Evolutionary conservation across 2,329 filamentous ascomycete species (phyloP).

Genomic region (Pseudonectria buxi): DNA sequence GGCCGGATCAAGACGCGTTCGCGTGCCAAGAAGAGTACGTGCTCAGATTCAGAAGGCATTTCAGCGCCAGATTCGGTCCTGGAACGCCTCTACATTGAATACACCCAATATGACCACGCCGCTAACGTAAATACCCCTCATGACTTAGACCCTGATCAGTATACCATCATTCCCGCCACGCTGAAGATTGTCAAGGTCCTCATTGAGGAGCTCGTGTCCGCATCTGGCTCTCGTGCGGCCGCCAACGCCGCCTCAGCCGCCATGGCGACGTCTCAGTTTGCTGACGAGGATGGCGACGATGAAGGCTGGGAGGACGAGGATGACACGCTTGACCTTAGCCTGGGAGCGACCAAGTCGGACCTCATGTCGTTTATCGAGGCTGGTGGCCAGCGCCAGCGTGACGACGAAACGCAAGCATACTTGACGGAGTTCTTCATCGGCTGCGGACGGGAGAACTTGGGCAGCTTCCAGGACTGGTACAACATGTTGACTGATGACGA

Average conservation of each 20-base stretch:
- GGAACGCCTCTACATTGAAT: slow-evolving; percentile 15
- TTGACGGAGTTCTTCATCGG: slow-evolving; percentile 72
- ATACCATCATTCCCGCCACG: slow-evolving; percentile 77
- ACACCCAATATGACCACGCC: slow-evolving; percentile 9
- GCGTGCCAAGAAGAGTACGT: slow-evolving; percentile 71
- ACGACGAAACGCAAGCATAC: slow-evolving; percentile 87
- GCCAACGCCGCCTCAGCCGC: slow-evolving; percentile 58
- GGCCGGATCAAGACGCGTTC: slow-evolving; percentile 86
- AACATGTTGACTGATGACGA: slow-evolving; percentile 48
- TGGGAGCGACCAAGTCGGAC: slow-evolving; percentile 62
- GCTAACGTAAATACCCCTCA: slow-evolving; percentile 19
- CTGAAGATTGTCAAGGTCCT: slow-evolving; percentile 96
- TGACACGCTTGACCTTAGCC: slow-evolving; percentile 67
- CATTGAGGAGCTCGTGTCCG: slow-evolving; percentile 81
- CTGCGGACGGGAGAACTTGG: slow-evolving; percentile 49
- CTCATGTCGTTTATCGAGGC: slow-evolving; percentile 71
- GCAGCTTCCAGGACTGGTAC: slow-evolving; percentile 52
- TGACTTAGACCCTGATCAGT: slow-evolving; percentile 71
- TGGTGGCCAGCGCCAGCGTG: slow-evolving; percentile 57
- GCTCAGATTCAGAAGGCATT: slow-evolving; percentile 11
- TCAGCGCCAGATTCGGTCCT: slow-evolving; percentile 11
- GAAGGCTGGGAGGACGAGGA: slow-evolving; percentile 87
- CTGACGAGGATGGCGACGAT: slow-evolving; percentile 63
- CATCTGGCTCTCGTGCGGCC: slow-evolving; percentile 58
- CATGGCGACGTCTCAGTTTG: slow-evolving; percentile 51